Base-by-base conservation (phyloP, 306 rosid species). In the peach (Prunus persica) region DNA sequence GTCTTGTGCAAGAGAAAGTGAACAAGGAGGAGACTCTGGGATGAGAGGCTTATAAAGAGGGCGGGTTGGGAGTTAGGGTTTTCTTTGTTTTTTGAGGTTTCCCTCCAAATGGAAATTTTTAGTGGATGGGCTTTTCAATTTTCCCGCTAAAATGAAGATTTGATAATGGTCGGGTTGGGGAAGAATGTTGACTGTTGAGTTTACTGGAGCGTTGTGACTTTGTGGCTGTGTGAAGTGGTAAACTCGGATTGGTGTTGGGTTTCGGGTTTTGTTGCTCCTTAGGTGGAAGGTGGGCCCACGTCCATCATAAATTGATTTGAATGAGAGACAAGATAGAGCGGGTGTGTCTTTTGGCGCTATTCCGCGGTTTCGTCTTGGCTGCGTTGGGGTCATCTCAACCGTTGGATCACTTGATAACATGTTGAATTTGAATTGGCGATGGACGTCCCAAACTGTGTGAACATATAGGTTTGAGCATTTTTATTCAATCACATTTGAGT, bases 121-220 rank as follows among this genome's bases (percentile, higher is more conserved):
- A 0, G 8, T 38, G 43, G 43, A 38, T 24, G 28, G 0, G 70
- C 28, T 7, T 19, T 79, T 78, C 67, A 64, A 74, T 56, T 74
- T 78, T 85, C 83, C 86, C 88, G 85, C 88, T 65, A 41, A 68
- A 62, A 65, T 65, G 3, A n/a, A 32, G 30, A 30, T 51, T 51
- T 10, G 51, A 10, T 47, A 11, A 47, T 38, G 43, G 43, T 38
- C 43, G 43, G 9, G 9, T 6, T 38, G 43, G 43, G 43, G 43
- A 38, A 38, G 43, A 38, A 38, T 6, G 43, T 38, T 38, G 43
- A 38, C 43, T 38, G 43, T 6, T 1, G 43, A 38, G 43, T 38
- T 32, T 32, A 32, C 38, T 1, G 38, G 38, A 32, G 38, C 38
- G 1, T 32, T 1, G 38, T 32, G 38, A 32, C 38, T 32, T 1